Evolutionary conservation across 139 green algal species (phyloP).

Genomic region (Desmodesmus armatus): DNA sequence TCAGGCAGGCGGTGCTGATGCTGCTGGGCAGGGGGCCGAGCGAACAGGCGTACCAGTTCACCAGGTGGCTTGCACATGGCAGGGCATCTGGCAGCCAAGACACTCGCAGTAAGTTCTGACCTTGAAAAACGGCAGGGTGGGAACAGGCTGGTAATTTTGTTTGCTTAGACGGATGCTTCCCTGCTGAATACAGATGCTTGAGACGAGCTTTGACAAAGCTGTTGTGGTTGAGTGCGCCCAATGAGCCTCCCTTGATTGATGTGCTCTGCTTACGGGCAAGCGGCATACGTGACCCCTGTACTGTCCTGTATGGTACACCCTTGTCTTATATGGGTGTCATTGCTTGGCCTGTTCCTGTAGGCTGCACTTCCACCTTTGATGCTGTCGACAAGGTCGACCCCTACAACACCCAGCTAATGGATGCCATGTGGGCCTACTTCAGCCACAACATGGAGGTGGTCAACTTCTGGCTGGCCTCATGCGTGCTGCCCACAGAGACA

Average conservation of each 20-base stretch:
- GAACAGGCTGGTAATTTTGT: not conserved
- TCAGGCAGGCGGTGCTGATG: slow-evolving; percentile 9
- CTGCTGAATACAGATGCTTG: not conserved
- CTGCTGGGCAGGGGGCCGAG: slow-evolving; percentile 47
- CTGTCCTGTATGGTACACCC: too few relatives aligned
- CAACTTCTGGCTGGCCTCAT: slow-evolving; percentile 66
- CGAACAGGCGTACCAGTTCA: slow-evolving; percentile 52
- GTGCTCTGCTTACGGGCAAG: too few relatives aligned
- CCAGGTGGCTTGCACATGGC: slow-evolving; percentile 47
- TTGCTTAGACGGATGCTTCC: not conserved
- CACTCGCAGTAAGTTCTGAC: not conserved
- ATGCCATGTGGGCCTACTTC: slow-evolving; percentile 46
- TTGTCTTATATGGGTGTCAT: too few relatives aligned
- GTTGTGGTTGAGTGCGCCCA: too few relatives aligned
- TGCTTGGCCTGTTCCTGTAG: too few relatives aligned
- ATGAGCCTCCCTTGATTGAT: too few relatives aligned
- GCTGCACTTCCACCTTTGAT: slow-evolving; percentile 43
- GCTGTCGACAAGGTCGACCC: slow-evolving; percentile 57
- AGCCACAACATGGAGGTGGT: slow-evolving; percentile 63
- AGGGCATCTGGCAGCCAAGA: not conserved
- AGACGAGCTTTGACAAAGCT: too few relatives aligned
- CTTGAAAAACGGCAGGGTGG: too few relatives aligned
- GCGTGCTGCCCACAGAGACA: slow-evolving; percentile 55
- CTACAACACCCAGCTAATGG: slow-evolving; percentile 58
- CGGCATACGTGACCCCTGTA: too few relatives aligned